These are phyloP conservation scores for Suillus subluteus DNA, from an alignment of 768 basidiomycete genomes.

Conservation along the genomic window DNA sequence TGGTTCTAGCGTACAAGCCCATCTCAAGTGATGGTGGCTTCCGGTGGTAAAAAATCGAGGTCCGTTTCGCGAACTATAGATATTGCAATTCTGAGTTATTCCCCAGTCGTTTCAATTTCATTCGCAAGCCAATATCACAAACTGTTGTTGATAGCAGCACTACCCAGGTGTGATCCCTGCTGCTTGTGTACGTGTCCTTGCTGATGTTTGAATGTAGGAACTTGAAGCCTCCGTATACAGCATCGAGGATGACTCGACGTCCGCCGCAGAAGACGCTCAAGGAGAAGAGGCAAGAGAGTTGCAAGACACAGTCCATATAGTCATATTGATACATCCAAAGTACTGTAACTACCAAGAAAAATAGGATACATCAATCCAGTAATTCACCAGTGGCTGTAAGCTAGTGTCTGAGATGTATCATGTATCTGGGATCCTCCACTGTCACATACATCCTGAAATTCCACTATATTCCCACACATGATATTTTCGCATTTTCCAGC, in stretches of 20 bases:
- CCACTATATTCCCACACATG: too few species aligned
- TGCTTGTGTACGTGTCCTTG: not conserved
- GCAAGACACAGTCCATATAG: too few species aligned
- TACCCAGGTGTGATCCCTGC: not conserved
- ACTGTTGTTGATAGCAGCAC: not conserved
- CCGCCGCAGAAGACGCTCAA: not conserved
- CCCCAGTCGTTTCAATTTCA: conserved; percentile 1
- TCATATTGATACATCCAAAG: too few species aligned
- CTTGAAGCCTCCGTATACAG: not conserved
- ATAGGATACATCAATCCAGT: too few species aligned
- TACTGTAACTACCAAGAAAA: too few species aligned
- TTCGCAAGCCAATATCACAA: not conserved
- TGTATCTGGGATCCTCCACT: too few species aligned
- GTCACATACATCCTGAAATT: too few species aligned
- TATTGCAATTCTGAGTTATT: not conserved
- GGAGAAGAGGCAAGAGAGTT: not conserved
- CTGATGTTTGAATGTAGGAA: conserved; percentile 2
- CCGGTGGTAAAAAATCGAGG: not conserved
- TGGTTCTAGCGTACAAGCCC: too few species aligned
- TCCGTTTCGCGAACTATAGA: not conserved
- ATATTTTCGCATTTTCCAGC: too few species aligned
- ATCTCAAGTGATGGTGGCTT: not conserved
- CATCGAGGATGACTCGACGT: not conserved
- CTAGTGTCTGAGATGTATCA: too few species aligned
- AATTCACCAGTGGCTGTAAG: too few species aligned